Conservation (phyloP, 2,329 filamentous ascomycete genomes). For the Botryotinia globosa region DNA sequence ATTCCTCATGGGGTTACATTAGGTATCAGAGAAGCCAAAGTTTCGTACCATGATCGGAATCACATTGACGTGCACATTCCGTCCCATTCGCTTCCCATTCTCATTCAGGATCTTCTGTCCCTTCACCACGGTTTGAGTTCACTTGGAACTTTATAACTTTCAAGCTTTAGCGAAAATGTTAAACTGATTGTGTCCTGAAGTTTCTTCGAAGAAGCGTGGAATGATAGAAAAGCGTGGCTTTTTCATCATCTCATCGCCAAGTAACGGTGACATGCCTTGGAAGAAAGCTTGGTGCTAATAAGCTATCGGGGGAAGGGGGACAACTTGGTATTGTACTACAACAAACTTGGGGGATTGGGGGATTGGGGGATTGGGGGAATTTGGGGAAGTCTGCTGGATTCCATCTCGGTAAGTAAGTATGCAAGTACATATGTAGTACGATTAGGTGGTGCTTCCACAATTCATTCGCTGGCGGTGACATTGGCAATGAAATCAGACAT, state of each 20-base stretch:
- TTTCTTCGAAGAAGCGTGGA: not conserved
- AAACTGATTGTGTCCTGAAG: not conserved
- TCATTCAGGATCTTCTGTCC: not conserved
- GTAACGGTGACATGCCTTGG: constrained; percentile 12
- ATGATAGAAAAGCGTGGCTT: not conserved
- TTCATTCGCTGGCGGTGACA: not conserved
- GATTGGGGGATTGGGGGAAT: too few relatives aligned
- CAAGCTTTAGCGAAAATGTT: not conserved
- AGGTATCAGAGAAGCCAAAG: not conserved
- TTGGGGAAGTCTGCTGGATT: not conserved
- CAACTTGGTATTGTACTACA: not conserved
- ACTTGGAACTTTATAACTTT: not conserved
- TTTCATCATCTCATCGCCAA: constrained; percentile 17
- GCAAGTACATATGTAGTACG: too few relatives aligned
- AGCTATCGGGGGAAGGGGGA: constrained; percentile 3
- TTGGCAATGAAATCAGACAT: not conserved
- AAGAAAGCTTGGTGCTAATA: constrained; percentile 20
- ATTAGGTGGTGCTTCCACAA: not conserved
- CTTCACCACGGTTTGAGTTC: not conserved
- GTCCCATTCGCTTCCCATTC: not conserved
- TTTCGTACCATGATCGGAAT: not conserved
- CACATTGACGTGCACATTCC: not conserved
- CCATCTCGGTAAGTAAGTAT: constrained; percentile 2
- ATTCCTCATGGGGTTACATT: not conserved
- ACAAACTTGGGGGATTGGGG: constrained; percentile 1